These are phyloP conservation scores for Mycosphaerella sp. DNA, from an alignment of 2,329 filamentous ascomycete genomes.

Conservation along the genomic window DNA sequence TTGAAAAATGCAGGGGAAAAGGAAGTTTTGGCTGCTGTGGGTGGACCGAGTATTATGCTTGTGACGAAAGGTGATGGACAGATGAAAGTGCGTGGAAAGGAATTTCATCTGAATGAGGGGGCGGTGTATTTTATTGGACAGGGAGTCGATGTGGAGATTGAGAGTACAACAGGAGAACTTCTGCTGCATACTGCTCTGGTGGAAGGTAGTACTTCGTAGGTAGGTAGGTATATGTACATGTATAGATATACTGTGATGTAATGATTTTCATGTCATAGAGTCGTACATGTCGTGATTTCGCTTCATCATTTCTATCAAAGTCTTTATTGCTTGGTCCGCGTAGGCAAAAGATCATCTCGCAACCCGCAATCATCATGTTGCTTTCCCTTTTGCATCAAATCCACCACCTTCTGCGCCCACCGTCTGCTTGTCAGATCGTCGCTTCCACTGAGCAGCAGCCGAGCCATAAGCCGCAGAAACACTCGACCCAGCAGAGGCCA, in stretches of 20 bases:
- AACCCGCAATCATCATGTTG: not conserved
- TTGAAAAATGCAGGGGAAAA: slow-evolving; percentile 50
- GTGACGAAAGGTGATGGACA: slow-evolving; percentile 54
- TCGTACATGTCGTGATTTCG: not conserved
- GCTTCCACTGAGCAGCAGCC: slow-evolving; percentile 16
- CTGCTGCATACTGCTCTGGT: slow-evolving; percentile 46
- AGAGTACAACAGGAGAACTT: slow-evolving; percentile 36
- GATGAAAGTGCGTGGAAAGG: slow-evolving; percentile 50
- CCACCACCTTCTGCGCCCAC: not conserved
- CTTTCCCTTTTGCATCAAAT: not conserved
- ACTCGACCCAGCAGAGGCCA: slow-evolving; percentile 29
- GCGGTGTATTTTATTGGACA: slow-evolving; percentile 62
- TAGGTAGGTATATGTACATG: not conserved
- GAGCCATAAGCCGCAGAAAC: slow-evolving; percentile 23
- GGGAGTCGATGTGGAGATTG: slow-evolving; percentile 45
- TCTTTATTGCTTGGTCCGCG: too few relatives aligned
- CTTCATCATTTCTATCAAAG: not conserved
- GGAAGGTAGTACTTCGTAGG: slow-evolving; percentile 27
- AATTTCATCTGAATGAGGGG: slow-evolving; percentile 53
- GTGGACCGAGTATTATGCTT: slow-evolving; percentile 59
- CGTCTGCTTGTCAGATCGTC: not conserved
- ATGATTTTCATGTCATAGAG: not conserved
- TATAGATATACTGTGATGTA: not conserved
- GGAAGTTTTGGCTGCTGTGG: slow-evolving; percentile 51
- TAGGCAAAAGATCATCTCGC: too few relatives aligned